Evolutionary conservation across 2,329 filamentous ascomycete species (phyloP), one percentile per base, ranked within the genome.

Genomic region (Mycosphaerella arachidis): DNA sequence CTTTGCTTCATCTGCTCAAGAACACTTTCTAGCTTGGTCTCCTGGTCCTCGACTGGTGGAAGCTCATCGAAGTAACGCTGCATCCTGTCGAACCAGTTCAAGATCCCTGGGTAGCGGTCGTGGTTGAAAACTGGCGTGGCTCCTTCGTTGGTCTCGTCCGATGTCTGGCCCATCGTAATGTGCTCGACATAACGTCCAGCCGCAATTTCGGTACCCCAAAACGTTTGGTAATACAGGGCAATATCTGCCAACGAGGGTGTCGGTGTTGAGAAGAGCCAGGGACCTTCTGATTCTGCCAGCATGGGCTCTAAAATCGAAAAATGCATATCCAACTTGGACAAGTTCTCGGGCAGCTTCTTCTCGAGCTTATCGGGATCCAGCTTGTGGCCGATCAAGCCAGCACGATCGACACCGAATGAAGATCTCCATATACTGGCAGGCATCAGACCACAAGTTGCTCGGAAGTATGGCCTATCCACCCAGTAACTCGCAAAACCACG

Each of bases 401-500:
- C 68, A 58, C 76, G 67, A 59, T 78, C 76, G 45, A 63, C 62
- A 9, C 76, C 76, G 60, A 78, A 77, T 3, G 60, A 58, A n/a
- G 71, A 72, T 6, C 71, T 61, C 76, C 76, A 77, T 6, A 77
- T 75, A 6, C 67, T 67, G 0, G 71, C 65, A 1, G 76, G 76
- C 52, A 78, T 77, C 0, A 78, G 66, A 4, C 76, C 76, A 4
- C 73, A 75, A 18, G 74, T 75, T 6, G 71, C 68, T 16, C 76
- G 68, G 64, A 77, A 77, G 5, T 77, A 62, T 0, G 76, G 72
- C 30, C 74, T 56, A 59, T 78, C 76, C 2, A 70, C 73, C 75
- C 75, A 77, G 61, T 76, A 77, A n/a, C 66, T 71, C 2, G 75
- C 72, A 37, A 77, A 76, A 0, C 74, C 74, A n/a, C 76, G 64